These are phyloP conservation scores for Xylariaceae sp. DNA, from an alignment of 2,329 filamentous ascomycete genomes.

Conservation along the genomic window DNA sequence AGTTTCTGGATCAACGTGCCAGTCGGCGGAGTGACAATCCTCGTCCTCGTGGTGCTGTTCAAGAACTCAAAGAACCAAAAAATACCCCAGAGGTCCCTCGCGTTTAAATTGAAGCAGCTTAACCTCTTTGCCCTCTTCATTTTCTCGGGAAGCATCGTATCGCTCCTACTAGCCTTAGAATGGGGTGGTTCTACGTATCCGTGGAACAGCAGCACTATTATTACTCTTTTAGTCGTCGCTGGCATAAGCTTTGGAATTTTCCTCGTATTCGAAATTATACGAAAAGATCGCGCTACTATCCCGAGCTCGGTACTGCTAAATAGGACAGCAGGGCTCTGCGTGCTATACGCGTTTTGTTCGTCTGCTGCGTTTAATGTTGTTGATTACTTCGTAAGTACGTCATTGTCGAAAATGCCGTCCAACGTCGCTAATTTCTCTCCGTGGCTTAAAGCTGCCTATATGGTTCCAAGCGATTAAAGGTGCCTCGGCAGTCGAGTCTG, in stretches of 20 bases:
- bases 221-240: conserved; percentile 10
- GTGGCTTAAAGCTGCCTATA: conserved; percentile 12
- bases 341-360: conserved; percentile 11
- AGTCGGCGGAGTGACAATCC: conserved; percentile 9
- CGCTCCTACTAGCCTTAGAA: conserved; percentile 24
- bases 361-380: conserved; percentile 11
- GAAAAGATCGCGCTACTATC: conserved; percentile 11
- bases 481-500: conserved; percentile 8
- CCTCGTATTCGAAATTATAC: conserved; percentile 1
- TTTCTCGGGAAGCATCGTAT: conserved; percentile 22
- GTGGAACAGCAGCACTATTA: conserved; percentile 7
- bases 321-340: conserved; percentile 8
- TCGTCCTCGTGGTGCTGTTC: conserved; percentile 11
- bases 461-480: conserved; percentile 15
- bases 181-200: conserved; percentile 24
- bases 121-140: conserved; percentile 20
- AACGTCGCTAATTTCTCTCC: too few relatives aligned
- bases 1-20: conserved; percentile 17
- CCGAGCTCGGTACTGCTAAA: conserved; percentile 9
- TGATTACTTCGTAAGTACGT: conserved; percentile 14
- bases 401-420: too few relatives aligned
- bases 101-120: conserved; percentile 17
- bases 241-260: conserved; percentile 3
- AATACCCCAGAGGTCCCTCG: conserved; percentile 1
- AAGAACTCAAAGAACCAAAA: conserved; percentile 9